Evolutionary conservation across 805 yeast species (phyloP).

Genomic region (Yarrowia divulgata): DNA sequence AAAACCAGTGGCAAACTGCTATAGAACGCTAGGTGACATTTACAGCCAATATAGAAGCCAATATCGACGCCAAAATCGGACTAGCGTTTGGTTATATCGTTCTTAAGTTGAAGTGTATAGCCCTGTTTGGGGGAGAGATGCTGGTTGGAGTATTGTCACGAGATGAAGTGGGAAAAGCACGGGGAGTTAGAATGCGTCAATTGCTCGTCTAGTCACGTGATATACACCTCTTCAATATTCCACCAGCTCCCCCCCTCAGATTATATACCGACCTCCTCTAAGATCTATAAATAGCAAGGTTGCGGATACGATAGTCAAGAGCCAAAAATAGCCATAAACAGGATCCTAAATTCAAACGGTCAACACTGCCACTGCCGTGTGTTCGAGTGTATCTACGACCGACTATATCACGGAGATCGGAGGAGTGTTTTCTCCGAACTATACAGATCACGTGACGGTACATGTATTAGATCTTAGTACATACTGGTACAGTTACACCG

Average conservation of each 20-base stretch:
- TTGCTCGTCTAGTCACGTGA: no score
- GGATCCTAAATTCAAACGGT: background rate
- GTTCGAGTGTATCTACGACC: background rate
- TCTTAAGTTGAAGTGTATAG: background rate
- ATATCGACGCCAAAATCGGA: background rate
- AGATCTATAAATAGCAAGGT: conserved; percentile 6
- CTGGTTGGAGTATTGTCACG: no score
- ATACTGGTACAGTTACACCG: no score
- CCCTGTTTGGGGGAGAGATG: background rate
- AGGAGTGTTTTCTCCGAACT: background rate
- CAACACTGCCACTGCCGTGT: conserved; percentile 7
- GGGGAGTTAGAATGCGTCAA: no score
- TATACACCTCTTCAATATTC: background rate
- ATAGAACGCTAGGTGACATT: no score
- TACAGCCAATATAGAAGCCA: background rate
- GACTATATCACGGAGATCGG: background rate
- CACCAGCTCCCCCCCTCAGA: background rate
- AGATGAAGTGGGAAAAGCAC: no score
- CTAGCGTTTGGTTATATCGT: no score
- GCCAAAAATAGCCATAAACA: background rate
- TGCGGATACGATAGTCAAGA: background rate
- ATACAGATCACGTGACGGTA: no score
- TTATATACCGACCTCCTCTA: background rate
- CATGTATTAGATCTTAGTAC: no score
- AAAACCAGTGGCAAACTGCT: background rate